A percentile compares a stretch with the other conserved stretches of the same genome.
phyloP scores from a whole-genome alignment of 768 basidiomycete genomes.

The Cystofilobasidium bisporidii region DNA sequence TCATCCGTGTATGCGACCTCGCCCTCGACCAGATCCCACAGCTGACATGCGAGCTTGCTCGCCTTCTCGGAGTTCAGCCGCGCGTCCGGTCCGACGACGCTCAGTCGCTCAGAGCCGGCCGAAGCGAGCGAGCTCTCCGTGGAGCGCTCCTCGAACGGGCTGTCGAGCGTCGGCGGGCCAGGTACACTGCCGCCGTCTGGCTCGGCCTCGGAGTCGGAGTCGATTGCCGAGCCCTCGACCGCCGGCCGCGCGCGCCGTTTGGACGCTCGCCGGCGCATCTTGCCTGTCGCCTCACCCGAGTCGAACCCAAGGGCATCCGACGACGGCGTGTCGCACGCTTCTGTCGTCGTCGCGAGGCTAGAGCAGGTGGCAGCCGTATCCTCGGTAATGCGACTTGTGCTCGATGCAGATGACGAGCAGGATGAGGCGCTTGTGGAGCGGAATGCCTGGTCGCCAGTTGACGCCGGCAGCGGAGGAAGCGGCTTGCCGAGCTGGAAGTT shows the following conservation, averaged over 20 bases:
- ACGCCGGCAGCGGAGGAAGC: not conserved
- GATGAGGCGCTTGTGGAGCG: not conserved
- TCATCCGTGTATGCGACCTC: conserved; percentile 25
- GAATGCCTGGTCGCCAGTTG: not conserved
- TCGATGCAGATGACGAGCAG: not conserved
- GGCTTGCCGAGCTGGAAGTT: not conserved
- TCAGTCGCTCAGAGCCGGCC: too few species aligned
- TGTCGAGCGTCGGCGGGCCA: not conserved
- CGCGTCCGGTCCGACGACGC: not conserved
- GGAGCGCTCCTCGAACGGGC: not conserved
- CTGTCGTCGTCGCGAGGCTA: not conserved
- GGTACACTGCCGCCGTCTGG: not conserved
- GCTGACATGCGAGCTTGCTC: conserved; percentile 17
- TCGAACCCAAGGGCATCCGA: not conserved
- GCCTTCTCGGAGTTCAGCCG: conserved; percentile 1
- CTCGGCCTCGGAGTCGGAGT: not conserved
- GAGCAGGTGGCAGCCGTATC: not conserved
- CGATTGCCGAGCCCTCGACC: not conserved
- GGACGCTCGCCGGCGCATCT: not conserved
- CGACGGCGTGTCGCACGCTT: not conserved
- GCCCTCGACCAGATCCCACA: conserved; percentile 27
- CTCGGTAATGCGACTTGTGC: not conserved
- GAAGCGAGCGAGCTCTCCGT: too few species aligned
- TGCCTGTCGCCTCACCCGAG: not conserved
- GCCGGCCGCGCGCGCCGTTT: not conserved